Evolutionary conservation across 805 yeast genomes (phyloP), one percentile per base, ranked within the genome.

Genomic region (Wickerhamiella qilinensis): DNA sequence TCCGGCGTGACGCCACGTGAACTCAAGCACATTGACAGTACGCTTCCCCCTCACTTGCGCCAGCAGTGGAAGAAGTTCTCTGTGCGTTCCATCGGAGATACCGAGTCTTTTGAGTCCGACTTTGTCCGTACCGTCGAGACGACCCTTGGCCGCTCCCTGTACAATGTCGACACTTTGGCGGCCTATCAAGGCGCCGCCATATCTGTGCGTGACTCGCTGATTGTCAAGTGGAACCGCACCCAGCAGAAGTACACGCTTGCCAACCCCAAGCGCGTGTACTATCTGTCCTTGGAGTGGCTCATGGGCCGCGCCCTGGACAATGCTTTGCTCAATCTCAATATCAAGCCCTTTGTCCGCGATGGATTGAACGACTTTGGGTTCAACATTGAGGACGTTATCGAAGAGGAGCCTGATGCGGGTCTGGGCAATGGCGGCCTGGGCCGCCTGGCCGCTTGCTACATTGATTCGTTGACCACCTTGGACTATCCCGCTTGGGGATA

Each of bases 261-360:
- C 50, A 93, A 81, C 53, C 81, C 79, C 36, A 85, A 85, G 62
- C 67, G 96, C 46, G 77, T 85, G 31, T 85, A 85, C 60, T 85
- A 85, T 56, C 58, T 85, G 43, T 81, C 93, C 3, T 65, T 85
- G 48, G 96, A 85, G 61, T 85, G 83, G 56, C 64, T 85, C 46
- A 83, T 85, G 94, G 96, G 96, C 33, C 72, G 94, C 52, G 94
- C 95, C 35, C 67, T 85, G 68, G 96, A 86, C 59, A 86, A 86
- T 56, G 94, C 96, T 24, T 63, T 86, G 62, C 79, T 85, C 59
- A 85, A 86, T 58, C 68, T 79, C 50, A 71, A 76, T 28, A 67
- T 74, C 38, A 77, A 84, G 57, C 74, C 67, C 29, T 59, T 71
- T 38, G 72, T 84, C 33, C 49, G 55, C 14, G 63, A 62, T 3